Base-by-base conservation (phyloP, 768 basidiomycete species). In the Piloderma croceum region DNA sequence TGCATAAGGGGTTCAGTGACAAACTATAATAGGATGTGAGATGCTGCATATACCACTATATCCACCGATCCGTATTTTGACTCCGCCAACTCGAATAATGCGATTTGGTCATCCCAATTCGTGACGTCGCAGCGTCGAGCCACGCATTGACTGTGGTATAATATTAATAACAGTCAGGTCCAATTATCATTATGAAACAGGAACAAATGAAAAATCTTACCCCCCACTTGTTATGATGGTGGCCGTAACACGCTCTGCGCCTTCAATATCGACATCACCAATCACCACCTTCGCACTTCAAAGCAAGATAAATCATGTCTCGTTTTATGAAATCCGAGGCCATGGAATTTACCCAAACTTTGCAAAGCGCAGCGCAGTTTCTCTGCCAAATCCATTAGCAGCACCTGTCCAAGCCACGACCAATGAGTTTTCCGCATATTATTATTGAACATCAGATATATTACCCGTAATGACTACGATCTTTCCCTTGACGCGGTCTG, bases 401-500 rank as follows among this genome's bases (percentile, higher is more conserved):
- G 68, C 73, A 43, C 73, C 73, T 75, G 11, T 33, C 7, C 2
- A 42, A 21, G 36, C 20, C n/a, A 23, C 37, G 24, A 10, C 22
- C 31, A 24, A 34, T 23, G 27, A 22, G 32, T 18, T 41, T 17
- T 34, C 25, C 36, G 29, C 27, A 33, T 31, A 7, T 38, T n/a
- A n/a, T n/a, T n/a, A n/a, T n/a, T n/a, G n/a, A 24, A 41, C n/a
- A 38, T 36, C 40, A 11, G 22, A 20, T 20, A 32, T 32, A 51
- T 12, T 31, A 73, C 76, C 76, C 38, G 76, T 79, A 27, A 79
- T 73, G 17, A 79, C 41, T 6, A 76, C 70, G 6, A 74, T 71
- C 40, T 71, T 70, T 37, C 62, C 71, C 36, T 61, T 62, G 32
- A 69, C 62, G 36, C 72, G 65, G 24, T 53, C 49, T 5, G 65